Percentiles rank a stretch among this genome's conserved stretches.
phyloP scores from a whole-genome alignment of 352 stramenopile genomes.

The Phytophthora brassicae region DNA sequence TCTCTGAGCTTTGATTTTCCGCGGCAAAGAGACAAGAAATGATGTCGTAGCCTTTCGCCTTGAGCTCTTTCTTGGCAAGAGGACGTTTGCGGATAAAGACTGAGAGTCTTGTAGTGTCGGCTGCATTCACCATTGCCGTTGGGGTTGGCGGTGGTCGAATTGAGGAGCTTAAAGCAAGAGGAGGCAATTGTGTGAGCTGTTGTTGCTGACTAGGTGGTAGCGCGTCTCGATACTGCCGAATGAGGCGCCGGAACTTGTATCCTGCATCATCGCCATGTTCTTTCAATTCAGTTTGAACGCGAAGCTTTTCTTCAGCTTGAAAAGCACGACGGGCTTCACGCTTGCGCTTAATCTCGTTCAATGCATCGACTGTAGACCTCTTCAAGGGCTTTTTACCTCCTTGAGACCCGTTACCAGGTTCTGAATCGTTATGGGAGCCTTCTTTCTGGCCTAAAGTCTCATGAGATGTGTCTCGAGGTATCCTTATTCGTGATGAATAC shows the following conservation, averaged over 20 bases:
- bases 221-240: slow-evolving; percentile 53
- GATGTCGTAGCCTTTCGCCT: slow-evolving; percentile 69
- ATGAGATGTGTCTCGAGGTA: slow-evolving; percentile 11
- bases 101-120: slow-evolving; percentile 37
- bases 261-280: slow-evolving; percentile 71
- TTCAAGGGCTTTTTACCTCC: slow-evolving; percentile 38
- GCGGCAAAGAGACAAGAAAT: slow-evolving; percentile 46
- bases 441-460: slow-evolving; percentile 10
- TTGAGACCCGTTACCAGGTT: slow-evolving; percentile 8
- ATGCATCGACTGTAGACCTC: slow-evolving; percentile 47
- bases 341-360: slow-evolving; percentile 75
- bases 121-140: slow-evolving; percentile 3
- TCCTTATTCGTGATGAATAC: background rate
- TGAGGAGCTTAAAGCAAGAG: slow-evolving; percentile 17
- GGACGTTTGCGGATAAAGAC: slow-evolving; percentile 76
- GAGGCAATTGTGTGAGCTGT: slow-evolving; percentile 25
- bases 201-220: slow-evolving; percentile 37
- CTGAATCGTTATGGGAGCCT: slow-evolving; percentile 3
- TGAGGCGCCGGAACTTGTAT: slow-evolving; percentile 77
- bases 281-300: slow-evolving; percentile 59
- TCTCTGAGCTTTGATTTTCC: slow-evolving; percentile 7
- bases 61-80: slow-evolving; percentile 66
- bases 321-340: slow-evolving; percentile 55
- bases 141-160: slow-evolving; percentile 23
- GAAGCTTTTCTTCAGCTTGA: slow-evolving; percentile 69